Base-by-base conservation (phyloP, 306 rosid species). In the Coriaria nepalensis region DNA sequence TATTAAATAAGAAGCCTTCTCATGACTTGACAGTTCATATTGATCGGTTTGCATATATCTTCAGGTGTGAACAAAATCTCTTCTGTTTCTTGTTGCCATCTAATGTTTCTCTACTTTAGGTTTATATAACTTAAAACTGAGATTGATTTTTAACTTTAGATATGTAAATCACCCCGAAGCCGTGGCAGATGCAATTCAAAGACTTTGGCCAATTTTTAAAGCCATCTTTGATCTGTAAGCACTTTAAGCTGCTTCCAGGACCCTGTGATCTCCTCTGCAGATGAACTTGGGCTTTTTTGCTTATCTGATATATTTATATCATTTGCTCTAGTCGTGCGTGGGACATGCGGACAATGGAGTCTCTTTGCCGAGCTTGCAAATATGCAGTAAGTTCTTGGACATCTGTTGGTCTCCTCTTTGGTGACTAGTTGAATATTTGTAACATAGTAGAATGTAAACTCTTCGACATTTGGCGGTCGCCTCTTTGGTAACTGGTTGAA, bases 301-400 rank as follows among this genome's bases (percentile, higher is more conserved):
- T 64, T 70, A 45, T 57, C 37, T 45, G 35, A 49, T 68, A 12
- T 61, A 50, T 40, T 41, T 45, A 52, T 63, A 20, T 59, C 29
- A 20, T 35, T 52, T 60, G 69, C 52, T 69, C 65, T 53, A 92
- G 98, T 50, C 96, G 98, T 59, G 98, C 98, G 61, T 92, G 98
- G 98, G 98, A 92, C 81, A 73, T 92, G 93, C 75, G 86, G 67
- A 92, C 98, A 50, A 92, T 92, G 98, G 98, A 92, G 72, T 92
- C 96, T 69, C 82, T 92, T 48, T 92, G 96, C 80, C 85, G 98
- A 63, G 94, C 98, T 40, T 92, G 98, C 75, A 92, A 92, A 92
- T 85, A 92, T 47, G 98, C 98, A 13, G 96, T 87, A 67, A 71
- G 95, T 85, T 67, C 45, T 55, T 66, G 61, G 49, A 41, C 58